A percentile compares a stretch with the other conserved stretches of the same genome.
phyloP scores from a whole-genome alignment of 495 filamentous ascomycete species.

The Podospora sp. region DNA sequence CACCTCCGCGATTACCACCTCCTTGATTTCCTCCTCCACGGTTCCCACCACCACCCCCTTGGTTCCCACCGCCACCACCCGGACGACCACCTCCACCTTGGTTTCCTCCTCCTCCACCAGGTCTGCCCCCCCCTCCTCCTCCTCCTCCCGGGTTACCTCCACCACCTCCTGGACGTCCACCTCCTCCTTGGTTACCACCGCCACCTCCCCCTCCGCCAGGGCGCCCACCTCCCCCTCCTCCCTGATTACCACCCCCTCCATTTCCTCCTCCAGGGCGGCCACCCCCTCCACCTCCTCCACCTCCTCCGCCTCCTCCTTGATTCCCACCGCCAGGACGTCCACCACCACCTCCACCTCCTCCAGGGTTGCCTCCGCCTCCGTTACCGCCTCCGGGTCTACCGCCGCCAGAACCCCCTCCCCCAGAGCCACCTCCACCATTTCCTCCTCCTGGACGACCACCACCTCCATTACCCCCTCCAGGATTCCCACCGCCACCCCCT shows the following conservation, averaged over 20 bases:
- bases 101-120: conserved; percentile 9
- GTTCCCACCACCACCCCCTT: background rate
- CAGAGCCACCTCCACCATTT: conserved; percentile 16
- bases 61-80: background rate
- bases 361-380: background rate
- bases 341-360: background rate
- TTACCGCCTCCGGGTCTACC: background rate
- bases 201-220: background rate
- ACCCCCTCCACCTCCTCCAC: conserved; percentile 12
- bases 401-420: background rate
- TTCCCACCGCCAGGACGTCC: background rate
- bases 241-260: background rate
- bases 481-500: background rate
- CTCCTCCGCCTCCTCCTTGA: background rate
- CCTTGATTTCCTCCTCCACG: conserved; percentile 7
- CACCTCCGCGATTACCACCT: conserved; percentile 2
- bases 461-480: background rate
- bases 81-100: background rate
- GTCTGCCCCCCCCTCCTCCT: conserved; percentile 10
- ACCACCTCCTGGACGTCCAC: background rate
- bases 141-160: conserved; percentile 8
- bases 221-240: background rate
- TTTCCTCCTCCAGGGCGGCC: conserved; percentile 6
- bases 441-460: conserved; percentile 15
- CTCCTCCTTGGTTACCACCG: background rate